Evolutionary conservation across 495 filamentous ascomycete genomes (phyloP).

Genomic region (Aspergillus nanangensis): DNA sequence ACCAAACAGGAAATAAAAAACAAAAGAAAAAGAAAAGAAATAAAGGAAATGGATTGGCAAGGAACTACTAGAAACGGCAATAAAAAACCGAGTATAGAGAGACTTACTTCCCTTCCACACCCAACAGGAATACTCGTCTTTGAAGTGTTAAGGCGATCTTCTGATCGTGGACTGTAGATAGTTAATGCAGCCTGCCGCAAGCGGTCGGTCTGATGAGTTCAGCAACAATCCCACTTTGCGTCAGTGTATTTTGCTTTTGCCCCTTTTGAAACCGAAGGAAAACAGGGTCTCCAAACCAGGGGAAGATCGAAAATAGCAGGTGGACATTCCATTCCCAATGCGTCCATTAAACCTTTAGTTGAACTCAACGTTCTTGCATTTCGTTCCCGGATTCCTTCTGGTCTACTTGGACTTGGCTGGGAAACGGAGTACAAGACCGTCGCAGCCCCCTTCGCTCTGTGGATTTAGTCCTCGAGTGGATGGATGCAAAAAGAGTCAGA

Average conservation of each 20-base stretch:
- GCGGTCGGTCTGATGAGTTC: constrained; percentile 5
- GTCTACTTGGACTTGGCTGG: not conserved
- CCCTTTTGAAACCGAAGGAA: not conserved
- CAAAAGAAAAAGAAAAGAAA: constrained; percentile 7
- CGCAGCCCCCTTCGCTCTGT: not conserved
- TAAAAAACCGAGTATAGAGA: too few relatives aligned
- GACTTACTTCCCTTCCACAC: constrained; percentile 1
- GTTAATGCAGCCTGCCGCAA: constrained; percentile 9
- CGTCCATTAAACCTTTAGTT: not conserved
- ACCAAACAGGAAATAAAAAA: not conserved
- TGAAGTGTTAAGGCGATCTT: too few relatives aligned
- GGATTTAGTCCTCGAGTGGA: not conserved
- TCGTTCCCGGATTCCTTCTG: not conserved
- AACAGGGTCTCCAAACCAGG: constrained; percentile 1
- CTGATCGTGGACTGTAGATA: too few relatives aligned
- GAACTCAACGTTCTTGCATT: not conserved
- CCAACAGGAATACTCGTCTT: too few relatives aligned
- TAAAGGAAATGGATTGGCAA: constrained; percentile 5
- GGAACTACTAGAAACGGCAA: too few relatives aligned
- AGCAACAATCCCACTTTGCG: not conserved
- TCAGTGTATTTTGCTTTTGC: not conserved
- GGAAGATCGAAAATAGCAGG: not conserved
- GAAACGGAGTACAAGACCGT: not conserved
- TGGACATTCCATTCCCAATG: constrained; percentile 4
- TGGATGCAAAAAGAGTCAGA: not conserved